A percentile compares a stretch with the other conserved stretches of the same genome.
phyloP scores from a whole-genome alignment of 1,284 basidiomycete genomes.

The Albatrellus sp. region DNA sequence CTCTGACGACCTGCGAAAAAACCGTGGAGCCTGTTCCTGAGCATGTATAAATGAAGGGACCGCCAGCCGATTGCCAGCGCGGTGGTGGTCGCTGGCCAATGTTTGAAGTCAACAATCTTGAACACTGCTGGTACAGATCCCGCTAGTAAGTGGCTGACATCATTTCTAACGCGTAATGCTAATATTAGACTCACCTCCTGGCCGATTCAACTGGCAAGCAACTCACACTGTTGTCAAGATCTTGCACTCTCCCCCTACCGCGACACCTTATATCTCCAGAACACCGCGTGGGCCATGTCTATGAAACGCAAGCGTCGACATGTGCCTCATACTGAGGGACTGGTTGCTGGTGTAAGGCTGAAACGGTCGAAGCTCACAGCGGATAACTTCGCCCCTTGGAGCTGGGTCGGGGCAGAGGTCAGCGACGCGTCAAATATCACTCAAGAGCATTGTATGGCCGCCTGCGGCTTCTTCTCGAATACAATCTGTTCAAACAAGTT shows the following conservation, averaged over 20 bases:
- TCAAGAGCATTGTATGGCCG: conserved; percentile 45
- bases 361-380: conserved; percentile 40
- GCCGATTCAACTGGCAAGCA: not conserved
- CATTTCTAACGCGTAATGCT: not conserved
- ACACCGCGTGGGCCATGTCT: conserved; percentile 29
- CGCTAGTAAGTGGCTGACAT: not conserved
- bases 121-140: too few relatives aligned
- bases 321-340: conserved; percentile 31
- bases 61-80: too few relatives aligned
- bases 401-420: conserved; percentile 65
- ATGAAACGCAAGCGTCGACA: conserved; percentile 48
- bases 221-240: not conserved
- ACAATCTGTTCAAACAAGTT: conserved; percentile 46
- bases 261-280: not conserved
- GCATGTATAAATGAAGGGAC: not conserved
- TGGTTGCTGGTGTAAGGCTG: conserved; percentile 45
- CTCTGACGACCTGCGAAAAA: not conserved
- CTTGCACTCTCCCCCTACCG: not conserved
- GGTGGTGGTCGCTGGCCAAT: too few relatives aligned
- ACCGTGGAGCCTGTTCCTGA: not conserved
- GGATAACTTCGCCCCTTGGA: conserved; percentile 40
- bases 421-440: conserved; percentile 44
- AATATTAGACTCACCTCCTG: not conserved
- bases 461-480: conserved; percentile 51
- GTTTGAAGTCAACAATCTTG: too few relatives aligned